These are phyloP conservation scores for Miscanthus lutarioriparius DNA, from an alignment of 176 grass and related monocot species.

Conservation along the genomic window DNA sequence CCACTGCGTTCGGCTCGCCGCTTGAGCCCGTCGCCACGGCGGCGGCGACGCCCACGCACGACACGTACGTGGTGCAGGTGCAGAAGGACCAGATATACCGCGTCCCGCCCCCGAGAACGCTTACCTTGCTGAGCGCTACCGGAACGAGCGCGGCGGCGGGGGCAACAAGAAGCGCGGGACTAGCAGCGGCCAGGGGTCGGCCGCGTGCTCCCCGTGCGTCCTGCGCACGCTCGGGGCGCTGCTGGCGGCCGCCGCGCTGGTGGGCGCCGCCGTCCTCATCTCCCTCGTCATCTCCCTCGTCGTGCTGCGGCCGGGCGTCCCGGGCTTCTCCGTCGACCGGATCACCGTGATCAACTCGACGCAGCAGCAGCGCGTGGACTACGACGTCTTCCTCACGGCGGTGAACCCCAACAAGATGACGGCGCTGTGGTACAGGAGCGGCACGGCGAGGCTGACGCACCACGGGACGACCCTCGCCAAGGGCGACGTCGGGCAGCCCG, in stretches of 20 bases:
- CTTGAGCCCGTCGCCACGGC: slow-evolving; percentile 8
- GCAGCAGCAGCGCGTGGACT: slow-evolving; percentile 32
- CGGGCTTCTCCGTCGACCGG: slow-evolving; percentile 52
- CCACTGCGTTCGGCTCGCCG: slow-evolving; percentile 37
- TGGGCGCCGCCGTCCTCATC: slow-evolving; percentile 20
- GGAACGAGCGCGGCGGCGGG: slow-evolving; percentile 28
- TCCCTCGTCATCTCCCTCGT: slow-evolving; percentile 32
- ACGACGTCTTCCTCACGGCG: slow-evolving; percentile 54
- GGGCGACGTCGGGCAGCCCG: slow-evolving; percentile 39
- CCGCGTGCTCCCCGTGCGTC: slow-evolving; percentile 31
- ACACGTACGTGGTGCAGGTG: slow-evolving; percentile 79
- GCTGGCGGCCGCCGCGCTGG: slow-evolving; percentile 8
- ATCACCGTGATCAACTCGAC: slow-evolving; percentile 36
- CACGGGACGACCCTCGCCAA: slow-evolving; percentile 13
- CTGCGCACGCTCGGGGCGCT: slow-evolving; percentile 21
- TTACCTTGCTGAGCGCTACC: slow-evolving; percentile 65
- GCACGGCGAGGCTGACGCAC: slow-evolving; percentile 35
- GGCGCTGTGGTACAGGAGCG: slow-evolving; percentile 54
- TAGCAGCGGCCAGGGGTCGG: not conserved
- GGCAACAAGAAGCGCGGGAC: not conserved
- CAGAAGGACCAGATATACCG: slow-evolving; percentile 95
- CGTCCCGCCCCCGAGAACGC: slow-evolving; percentile 93
- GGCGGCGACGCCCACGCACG: not conserved
- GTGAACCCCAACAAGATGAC: slow-evolving; percentile 63
- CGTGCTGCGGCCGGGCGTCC: slow-evolving; percentile 46